Evolutionary conservation across 306 rosid species (phyloP).

Genomic region (Cicer arietinum): DNA sequence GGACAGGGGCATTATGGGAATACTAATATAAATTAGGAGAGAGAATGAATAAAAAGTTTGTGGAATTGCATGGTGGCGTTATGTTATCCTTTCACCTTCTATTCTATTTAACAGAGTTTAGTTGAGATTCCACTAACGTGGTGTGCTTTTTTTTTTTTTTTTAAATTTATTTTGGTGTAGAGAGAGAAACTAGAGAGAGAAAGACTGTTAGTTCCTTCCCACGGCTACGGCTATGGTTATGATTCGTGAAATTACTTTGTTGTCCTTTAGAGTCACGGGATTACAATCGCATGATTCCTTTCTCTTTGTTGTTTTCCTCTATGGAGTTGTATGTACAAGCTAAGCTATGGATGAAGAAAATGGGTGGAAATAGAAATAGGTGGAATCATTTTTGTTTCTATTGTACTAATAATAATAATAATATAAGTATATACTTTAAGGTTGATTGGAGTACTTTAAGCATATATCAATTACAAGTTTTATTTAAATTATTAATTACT

Average conservation of each 20-base stretch:
- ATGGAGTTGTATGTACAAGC: neutral
- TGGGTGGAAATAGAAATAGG: conserved; percentile 32
- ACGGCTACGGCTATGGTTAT: conserved; percentile 36
- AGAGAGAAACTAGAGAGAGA: conserved; percentile 30
- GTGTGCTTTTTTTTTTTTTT: no score
- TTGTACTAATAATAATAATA: neutral
- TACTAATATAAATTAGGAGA: neutral
- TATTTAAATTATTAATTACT: neutral
- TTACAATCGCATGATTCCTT: conserved; percentile 24
- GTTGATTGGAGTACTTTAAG: neutral
- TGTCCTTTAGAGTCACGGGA: conserved; percentile 55
- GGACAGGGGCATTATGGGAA: conserved; percentile 49
- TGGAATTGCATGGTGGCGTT: conserved; percentile 51
- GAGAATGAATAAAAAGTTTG: conserved; percentile 28
- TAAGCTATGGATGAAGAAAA: conserved; percentile 27
- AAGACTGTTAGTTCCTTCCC: conserved; percentile 37
- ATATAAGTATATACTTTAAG: neutral
- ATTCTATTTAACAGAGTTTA: neutral
- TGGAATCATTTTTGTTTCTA: conserved; percentile 35
- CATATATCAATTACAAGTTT: neutral
- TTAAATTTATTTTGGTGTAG: neutral
- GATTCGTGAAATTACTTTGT: conserved; percentile 21
- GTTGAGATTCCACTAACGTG: conserved; percentile 40
- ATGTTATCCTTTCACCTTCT: conserved; percentile 40
- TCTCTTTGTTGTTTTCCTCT: conserved; percentile 5